Evolutionary conservation across 2,329 filamentous ascomycete genomes (phyloP).

Genomic region (Lojkania enalia): DNA sequence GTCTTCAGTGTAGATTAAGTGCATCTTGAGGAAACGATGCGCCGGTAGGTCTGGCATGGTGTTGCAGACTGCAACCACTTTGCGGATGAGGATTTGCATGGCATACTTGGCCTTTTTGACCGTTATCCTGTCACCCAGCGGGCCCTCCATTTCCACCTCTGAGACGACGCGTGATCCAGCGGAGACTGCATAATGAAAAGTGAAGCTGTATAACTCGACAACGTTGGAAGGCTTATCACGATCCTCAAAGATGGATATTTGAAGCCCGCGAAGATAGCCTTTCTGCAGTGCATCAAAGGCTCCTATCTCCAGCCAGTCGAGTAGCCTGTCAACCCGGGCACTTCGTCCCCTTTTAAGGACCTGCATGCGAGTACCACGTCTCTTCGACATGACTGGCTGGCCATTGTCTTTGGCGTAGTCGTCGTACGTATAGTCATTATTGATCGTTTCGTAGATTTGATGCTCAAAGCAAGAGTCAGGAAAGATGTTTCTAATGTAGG

Average conservation of each 20-base stretch:
- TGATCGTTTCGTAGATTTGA: slow-evolving; percentile 26
- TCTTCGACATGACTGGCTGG: slow-evolving; percentile 8
- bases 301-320: slow-evolving; percentile 55
- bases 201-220: slow-evolving; percentile 56
- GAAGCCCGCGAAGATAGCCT: slow-evolving; percentile 50
- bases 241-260: slow-evolving; percentile 51
- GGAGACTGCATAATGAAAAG: slow-evolving; percentile 46
- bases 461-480: slow-evolving; percentile 34
- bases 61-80: slow-evolving; percentile 45
- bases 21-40: slow-evolving; percentile 48
- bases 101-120: slow-evolving; percentile 46
- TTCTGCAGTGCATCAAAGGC: slow-evolving; percentile 52
- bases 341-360: slow-evolving; percentile 47
- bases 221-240: slow-evolving; percentile 43
- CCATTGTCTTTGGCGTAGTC: slow-evolving; percentile 28
- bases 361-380: slow-evolving; percentile 41
- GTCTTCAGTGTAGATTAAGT: slow-evolving; percentile 50
- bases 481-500: slow-evolving; percentile 39
- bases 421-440: slow-evolving; percentile 30
- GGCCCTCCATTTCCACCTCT: slow-evolving; percentile 32
- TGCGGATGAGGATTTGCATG: slow-evolving; percentile 49
- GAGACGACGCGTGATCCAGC: slow-evolving; percentile 15
- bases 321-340: slow-evolving; percentile 47
- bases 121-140: slow-evolving; percentile 37
- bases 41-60: slow-evolving; percentile 36